phyloP scores from a whole-genome alignment of 495 filamentous ascomycete genomes.

The Penicillium goetzii region DNA sequence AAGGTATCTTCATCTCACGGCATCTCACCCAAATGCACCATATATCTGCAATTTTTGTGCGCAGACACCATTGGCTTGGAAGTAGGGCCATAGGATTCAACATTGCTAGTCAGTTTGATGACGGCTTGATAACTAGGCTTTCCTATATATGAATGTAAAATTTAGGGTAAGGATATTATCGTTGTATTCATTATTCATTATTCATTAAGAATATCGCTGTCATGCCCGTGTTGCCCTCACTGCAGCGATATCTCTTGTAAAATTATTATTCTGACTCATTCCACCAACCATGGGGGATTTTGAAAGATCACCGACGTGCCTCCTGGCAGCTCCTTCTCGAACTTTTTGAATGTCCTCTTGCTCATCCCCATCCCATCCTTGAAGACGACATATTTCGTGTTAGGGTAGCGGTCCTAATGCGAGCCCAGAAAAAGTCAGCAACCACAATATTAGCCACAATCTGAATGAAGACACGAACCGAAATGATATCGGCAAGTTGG shows the following conservation, averaged over 20 bases:
- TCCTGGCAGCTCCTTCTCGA: neutral
- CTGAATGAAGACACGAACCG: neutral
- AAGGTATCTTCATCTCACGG: constrained; percentile 1
- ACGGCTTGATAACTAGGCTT: neutral
- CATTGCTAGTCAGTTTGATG: neutral
- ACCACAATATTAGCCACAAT: neutral
- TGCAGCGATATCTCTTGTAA: too few species aligned
- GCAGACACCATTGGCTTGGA: too few species aligned
- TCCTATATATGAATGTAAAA: neutral
- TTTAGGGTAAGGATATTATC: neutral
- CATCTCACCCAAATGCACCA: too few species aligned
- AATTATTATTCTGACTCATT: neutral
- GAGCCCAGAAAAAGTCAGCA: neutral
- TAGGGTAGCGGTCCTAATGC: neutral
- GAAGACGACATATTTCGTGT: neutral
- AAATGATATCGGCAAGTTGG: neutral
- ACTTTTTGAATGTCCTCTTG: neutral
- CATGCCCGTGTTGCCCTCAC: too few species aligned
- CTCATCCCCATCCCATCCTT: neutral
- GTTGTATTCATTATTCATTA: neutral
- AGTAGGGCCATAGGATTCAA: neutral
- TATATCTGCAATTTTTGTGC: too few species aligned
- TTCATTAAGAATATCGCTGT: neutral
- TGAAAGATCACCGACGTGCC: neutral
- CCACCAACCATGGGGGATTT: neutral